A percentile compares a stretch with the other conserved stretches of the same genome.
Conservation (phyloP, 129 eudicot species). For the Deinandra increscens region DNA sequence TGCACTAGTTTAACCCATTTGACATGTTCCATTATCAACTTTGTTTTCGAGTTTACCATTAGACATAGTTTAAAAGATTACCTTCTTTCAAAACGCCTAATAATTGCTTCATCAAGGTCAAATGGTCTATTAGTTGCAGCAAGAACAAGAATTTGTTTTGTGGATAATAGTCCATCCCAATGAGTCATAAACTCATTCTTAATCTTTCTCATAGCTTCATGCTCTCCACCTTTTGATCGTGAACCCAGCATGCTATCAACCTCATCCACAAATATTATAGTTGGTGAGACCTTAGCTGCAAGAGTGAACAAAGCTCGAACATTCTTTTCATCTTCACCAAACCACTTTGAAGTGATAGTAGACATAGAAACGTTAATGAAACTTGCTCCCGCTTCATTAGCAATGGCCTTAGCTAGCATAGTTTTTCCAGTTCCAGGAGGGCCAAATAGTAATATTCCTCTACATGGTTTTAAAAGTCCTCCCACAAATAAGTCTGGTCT, state of each 20-base stretch:
- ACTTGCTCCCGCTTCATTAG: slow-evolving; percentile 95
- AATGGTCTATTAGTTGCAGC: slow-evolving; percentile 98
- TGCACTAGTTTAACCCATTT: not conserved
- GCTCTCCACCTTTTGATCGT: slow-evolving; percentile 82
- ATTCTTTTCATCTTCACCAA: slow-evolving; percentile 95
- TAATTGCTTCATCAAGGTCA: slow-evolving; percentile 97
- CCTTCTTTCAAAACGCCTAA: slow-evolving; percentile 98
- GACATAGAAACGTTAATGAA: slow-evolving; percentile 98
- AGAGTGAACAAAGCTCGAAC: slow-evolving; percentile 84
- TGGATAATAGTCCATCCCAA: slow-evolving; percentile 80
- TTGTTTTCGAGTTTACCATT: not conserved
- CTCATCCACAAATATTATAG: slow-evolving; percentile 95
- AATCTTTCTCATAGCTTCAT: slow-evolving; percentile 96
- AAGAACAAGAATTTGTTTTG: slow-evolving; percentile 77
- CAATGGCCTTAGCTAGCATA: slow-evolving; percentile 96
- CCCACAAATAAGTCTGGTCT: slow-evolving; percentile 92
- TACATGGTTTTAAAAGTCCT: slow-evolving; percentile 83
- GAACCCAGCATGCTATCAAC: slow-evolving; percentile 98
- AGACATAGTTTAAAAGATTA: slow-evolving; percentile 21
- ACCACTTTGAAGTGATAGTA: slow-evolving; percentile 94
- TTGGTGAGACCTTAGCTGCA: slow-evolving; percentile 91
- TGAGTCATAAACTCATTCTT: slow-evolving; percentile 91
- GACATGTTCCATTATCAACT: too few relatives aligned
- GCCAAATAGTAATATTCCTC: slow-evolving; percentile 84
- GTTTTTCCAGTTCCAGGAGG: slow-evolving; percentile 98